Percentiles rank a stretch among this genome's conserved stretches.
These are phyloP conservation scores for Bertia moriformis DNA, from an alignment of 2,329 filamentous ascomycete genomes.

Conservation along the genomic window DNA sequence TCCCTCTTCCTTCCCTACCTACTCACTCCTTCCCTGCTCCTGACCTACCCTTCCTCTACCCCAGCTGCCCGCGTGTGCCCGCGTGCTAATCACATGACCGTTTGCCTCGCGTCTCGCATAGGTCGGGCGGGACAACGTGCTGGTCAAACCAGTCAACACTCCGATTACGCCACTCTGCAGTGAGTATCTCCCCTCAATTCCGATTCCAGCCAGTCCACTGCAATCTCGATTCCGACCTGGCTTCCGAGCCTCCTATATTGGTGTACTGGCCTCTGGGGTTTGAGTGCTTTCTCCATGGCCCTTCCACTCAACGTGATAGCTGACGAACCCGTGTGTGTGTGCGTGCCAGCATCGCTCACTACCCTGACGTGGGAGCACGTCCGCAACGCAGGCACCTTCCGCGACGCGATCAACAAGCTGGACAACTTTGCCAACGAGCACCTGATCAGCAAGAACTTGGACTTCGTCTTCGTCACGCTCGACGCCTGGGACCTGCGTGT, in stretches of 20 bases:
- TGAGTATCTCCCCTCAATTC: conserved; percentile 34
- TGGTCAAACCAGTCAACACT: conserved; percentile 96
- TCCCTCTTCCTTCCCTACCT: not conserved
- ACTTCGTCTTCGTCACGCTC: conserved; percentile 95
- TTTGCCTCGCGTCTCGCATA: conserved; percentile 22
- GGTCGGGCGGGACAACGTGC: conserved; percentile 87
- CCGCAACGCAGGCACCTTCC: conserved; percentile 89
- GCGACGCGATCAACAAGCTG: conserved; percentile 90
- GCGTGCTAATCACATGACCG: not conserved
- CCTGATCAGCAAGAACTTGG: conserved; percentile 75
- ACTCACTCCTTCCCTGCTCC: not conserved
- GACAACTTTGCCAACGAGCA: conserved; percentile 88
- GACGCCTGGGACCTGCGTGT: conserved; percentile 98
- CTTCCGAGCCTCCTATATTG: too few species aligned
- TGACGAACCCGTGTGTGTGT: conserved; percentile 6
- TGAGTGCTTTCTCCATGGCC: too few species aligned
- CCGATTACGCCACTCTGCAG: conserved; percentile 97
- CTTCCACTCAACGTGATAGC: conserved; percentile 1
- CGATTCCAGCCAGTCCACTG: conserved; percentile 7
- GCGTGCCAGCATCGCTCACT: conserved; percentile 72
- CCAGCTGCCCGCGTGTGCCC: not conserved
- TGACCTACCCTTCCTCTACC: not conserved
- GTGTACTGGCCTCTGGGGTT: too few species aligned
- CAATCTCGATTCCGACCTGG: not conserved
- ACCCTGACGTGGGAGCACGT: conserved; percentile 99